phyloP scores from a whole-genome alignment of 768 basidiomycete species.

The Lentinula boryana region DNA sequence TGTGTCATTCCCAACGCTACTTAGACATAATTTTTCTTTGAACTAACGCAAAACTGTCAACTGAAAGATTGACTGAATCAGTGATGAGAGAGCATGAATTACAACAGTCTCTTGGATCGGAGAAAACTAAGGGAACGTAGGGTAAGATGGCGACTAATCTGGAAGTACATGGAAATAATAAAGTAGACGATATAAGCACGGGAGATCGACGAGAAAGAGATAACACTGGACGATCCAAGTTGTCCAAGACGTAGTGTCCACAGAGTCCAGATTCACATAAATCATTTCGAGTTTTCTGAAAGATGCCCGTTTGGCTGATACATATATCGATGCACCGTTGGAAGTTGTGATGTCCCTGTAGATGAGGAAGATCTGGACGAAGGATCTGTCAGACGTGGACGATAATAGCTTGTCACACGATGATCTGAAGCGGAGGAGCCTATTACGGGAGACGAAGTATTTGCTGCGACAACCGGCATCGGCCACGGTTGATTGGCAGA shows the following conservation, averaged over 20 bases:
- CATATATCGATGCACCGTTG: conserved; percentile 35
- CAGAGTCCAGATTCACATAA: background rate
- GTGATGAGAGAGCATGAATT: background rate
- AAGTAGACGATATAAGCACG: background rate
- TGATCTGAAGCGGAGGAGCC: conserved; percentile 33
- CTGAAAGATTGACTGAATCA: no score
- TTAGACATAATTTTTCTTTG: no score
- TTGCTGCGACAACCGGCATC: conserved; percentile 66
- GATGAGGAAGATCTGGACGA: conserved; percentile 14
- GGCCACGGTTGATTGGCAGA: conserved; percentile 51
- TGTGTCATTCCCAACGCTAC: no score
- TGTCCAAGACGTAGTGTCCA: background rate
- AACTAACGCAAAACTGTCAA: no score
- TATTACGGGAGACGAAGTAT: conserved; percentile 52
- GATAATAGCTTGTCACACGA: conserved; percentile 49
- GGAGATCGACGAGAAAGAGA: background rate
- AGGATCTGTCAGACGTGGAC: conserved; percentile 32
- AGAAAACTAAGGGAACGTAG: background rate
- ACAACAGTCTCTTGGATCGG: background rate
- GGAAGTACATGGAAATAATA: background rate
- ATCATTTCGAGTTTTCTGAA: background rate
- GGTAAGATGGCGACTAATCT: background rate
- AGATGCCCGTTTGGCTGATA: conserved; percentile 37
- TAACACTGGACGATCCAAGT: background rate
- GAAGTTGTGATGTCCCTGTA: conserved; percentile 4